Base-by-base conservation (phyloP, 345 rosid genomes). In the Bretschneidera sinensis region DNA sequence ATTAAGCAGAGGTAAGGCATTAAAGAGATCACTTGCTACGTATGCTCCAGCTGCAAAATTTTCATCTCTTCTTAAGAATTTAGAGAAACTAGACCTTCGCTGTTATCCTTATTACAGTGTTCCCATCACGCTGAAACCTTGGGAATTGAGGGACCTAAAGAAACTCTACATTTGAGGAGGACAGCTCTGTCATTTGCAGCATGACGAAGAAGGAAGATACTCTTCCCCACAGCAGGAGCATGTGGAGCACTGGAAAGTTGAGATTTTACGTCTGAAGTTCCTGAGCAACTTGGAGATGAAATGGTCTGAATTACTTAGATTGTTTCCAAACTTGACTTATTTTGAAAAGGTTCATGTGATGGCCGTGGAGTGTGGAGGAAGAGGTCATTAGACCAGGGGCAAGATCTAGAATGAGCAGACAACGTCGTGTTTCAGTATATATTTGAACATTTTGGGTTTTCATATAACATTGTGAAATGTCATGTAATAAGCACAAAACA, bases 271-370 rank as follows among this genome's bases (percentile, higher is more conserved):
- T 54, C 58, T 81, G 55, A 64, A 71, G 71, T 70, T 22, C 49
- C 56, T 78, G 74, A 33, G 21, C 14, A 66, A 55, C 4, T 65
- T 81, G 4, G 56, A 62, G 57, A 59, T 57, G 73, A 55, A 65
- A 15, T 78, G 76, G 73, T 33, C 17, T 52, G 66, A 45, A 21
- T 7, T 73, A 55, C 49, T 4, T 20, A 21, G 57, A 39, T 28
- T 24, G 1, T 75, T 78, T 45, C 78, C 79, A 1, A 10, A 45
- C 0, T 63, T 78, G 75, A 17, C 24, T 5, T 78, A 75, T 48
- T 48, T 78, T 78, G 79, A 81, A 68, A 81, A 61, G 17, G 62
- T 67, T 81, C 85, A 11, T 69, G 70, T 48, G 75, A 77, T 24
- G 76, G 59, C 1, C 51, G 7, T 43, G 79, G 80, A 65, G 61